These are phyloP conservation scores for Rasamsonia emersonii DNA, from an alignment of 2,329 filamentous ascomycete genomes.

Conservation along the genomic window DNA sequence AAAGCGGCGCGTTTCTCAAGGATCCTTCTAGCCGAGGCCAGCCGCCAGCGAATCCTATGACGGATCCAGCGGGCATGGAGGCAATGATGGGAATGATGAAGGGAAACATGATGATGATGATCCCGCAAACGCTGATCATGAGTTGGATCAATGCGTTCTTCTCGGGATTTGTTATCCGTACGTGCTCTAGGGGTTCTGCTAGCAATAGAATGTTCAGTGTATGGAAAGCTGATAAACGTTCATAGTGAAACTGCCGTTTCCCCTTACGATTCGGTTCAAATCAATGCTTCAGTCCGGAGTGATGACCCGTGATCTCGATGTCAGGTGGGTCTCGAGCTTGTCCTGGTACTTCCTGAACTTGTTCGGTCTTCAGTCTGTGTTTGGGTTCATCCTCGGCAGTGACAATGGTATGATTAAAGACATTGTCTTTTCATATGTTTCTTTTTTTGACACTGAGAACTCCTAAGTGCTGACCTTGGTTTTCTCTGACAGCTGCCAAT, in stretches of 20 bases:
- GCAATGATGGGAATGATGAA: constrained; percentile 99
- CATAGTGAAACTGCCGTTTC: constrained; percentile 89
- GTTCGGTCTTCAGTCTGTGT: constrained; percentile 92
- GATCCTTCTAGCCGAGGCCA: constrained; percentile 79
- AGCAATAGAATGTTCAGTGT: too few relatives aligned
- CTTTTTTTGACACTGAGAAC: neutral
- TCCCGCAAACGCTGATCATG: constrained; percentile 98
- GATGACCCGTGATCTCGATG: constrained; percentile 90
- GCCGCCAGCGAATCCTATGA: constrained; percentile 86
- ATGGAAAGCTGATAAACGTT: neutral
- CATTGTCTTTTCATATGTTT: constrained; percentile 5
- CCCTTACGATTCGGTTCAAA: constrained; percentile 97
- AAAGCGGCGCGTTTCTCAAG: constrained; percentile 81
- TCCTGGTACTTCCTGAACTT: constrained; percentile 99
- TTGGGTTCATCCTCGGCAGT: constrained; percentile 90
- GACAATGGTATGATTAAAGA: constrained; percentile 67
- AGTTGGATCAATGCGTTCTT: constrained; percentile 99
- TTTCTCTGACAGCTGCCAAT: constrained; percentile 72
- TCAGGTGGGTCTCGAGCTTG: constrained; percentile 95
- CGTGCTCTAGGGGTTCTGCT: constrained; percentile 32
- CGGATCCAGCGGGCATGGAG: constrained; percentile 93
- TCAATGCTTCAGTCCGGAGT: constrained; percentile 98
- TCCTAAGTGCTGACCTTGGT: constrained; percentile 7
- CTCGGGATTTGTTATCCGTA: constrained; percentile 94
- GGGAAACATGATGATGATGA: constrained; percentile 99